Base-by-base conservation (phyloP, 176 grass and related monocot species). In the Oryza punctata region DNA sequence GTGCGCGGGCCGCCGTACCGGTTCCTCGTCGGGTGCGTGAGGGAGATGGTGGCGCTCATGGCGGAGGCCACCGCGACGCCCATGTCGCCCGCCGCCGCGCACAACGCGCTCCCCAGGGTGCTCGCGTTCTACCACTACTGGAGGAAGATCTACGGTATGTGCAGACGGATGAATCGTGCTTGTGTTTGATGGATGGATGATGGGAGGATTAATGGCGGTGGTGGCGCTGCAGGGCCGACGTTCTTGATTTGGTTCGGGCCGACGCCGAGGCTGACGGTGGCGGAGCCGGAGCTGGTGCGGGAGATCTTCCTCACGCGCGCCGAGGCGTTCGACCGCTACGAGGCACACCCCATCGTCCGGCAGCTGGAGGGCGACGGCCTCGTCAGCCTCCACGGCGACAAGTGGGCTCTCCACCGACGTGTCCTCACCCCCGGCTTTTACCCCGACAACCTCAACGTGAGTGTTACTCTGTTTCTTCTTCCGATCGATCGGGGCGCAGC, bases 41-140 rank as follows among this genome's bases (percentile, higher is more conserved):
- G 46, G 13, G 94, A 97, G 94, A 94, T 97, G 94, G 85, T 92
- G n/a, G 80, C 82, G 75, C 84, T 97, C 33, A 92, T 97, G 92
- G 65, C 70, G 69, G 88, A 89, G 38, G 91, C 92, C 52, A 86
- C 92, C 9, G 73, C 91, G 4, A 87, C 67, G 67, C 90, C 90
- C 69, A 94, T 94, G 91, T 67, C 84, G 10, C 94, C 92, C 16
- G 45, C 82, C 12, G 88, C 77, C 37, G 85, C 91, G 4, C 92
- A 97, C 78, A 63, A 94, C 79, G 87, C 89, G 68, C 88, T 97
- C 4, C 94, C 92, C 2, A 23, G 94, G 84, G 94, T 97, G 43
- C 94, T 97, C 60, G 80, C 90, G 5, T 97, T 97, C 88, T 97
- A 97, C 83, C 90, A 90, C 84, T 84, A 94, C 81, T 97, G 94